Base-by-base conservation (phyloP, 1,284 basidiomycete species). In the Leccinum subspadiceum region DNA sequence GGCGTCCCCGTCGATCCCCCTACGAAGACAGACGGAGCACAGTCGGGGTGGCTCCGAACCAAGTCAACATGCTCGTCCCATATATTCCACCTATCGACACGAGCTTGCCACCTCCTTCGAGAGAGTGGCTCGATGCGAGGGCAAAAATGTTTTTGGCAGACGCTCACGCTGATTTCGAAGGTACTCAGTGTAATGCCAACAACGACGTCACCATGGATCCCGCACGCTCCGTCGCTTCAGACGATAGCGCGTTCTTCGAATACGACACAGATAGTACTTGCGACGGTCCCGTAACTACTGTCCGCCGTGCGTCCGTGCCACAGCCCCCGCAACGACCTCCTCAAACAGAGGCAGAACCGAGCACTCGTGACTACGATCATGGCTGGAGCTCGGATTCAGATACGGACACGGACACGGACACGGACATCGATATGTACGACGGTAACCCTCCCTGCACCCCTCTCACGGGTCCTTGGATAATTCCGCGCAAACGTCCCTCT, bases 1-100 rank as follows among this genome's bases (percentile, higher is more conserved):
- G 69, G 67, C 60, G 58, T 46, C 67, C 62, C 12, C 70, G 65
- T 53, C 65, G 68, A 31, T 63, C 66, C 17, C 63, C 71, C 1
- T 62, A 66, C 37, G 70, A 73, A 39, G 70, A 72, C 20, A 54
- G 58, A 31, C 67, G 67, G 10, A 67, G 68, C 3, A 58, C 53
- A 0, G 57, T 73, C 1, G 59, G 62, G 1, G 70, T 71, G 1
- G 51, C 57, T 6, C 73, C 70, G 3, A 64, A 61, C 37, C 60
- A 73, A 41, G 61, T 74, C 4, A 73, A 73, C 61, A 56, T 60
- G 2, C 63, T 71, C 17, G 54, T 69, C 39, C 68, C 72, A 0
- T 59, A 64, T 37, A 62, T 70, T 26, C 71, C 61, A 1, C 68
- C 68, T 1, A 64, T 69, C 37, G 69, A 69, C 54, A 61, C 64